These are phyloP conservation scores for Penicillium lividum DNA, from an alignment of 495 filamentous ascomycete genomes.

Conservation along the genomic window DNA sequence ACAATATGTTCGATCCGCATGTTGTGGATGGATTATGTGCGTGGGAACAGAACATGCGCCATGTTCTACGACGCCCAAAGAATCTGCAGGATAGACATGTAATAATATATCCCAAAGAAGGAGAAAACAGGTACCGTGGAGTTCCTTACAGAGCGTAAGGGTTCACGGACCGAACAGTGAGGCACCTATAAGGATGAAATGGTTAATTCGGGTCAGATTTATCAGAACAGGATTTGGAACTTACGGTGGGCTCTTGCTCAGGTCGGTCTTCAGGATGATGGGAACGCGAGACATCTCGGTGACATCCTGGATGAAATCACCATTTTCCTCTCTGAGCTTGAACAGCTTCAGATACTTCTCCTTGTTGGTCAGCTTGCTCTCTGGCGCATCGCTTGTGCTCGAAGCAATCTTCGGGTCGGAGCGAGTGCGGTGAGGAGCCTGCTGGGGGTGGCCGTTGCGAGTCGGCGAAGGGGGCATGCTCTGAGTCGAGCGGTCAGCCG, in stretches of 20 bases:
- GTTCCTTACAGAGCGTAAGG: conserved; percentile 78
- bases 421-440: conserved; percentile 80
- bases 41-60: conserved; percentile 10
- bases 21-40: conserved; percentile 25
- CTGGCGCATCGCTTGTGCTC: conserved; percentile 64
- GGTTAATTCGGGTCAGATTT: conserved; percentile 34
- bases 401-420: conserved; percentile 90
- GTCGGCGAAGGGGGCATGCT: conserved; percentile 93
- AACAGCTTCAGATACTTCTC: conserved; percentile 94
- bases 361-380: conserved; percentile 83
- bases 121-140: conserved; percentile 14
- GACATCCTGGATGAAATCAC: conserved; percentile 97
- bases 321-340: conserved; percentile 85
- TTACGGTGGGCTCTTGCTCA: conserved; percentile 98
- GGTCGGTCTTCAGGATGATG: conserved; percentile 95
- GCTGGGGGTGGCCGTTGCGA: conserved; percentile 68
- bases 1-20: conserved; percentile 33
- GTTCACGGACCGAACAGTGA: conserved; percentile 97
- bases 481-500: conserved; percentile 82
- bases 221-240: conserved; percentile 37
- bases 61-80: conserved; percentile 19
- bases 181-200: conserved; percentile 60
- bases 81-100: conserved; percentile 33
- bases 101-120: conserved; percentile 32
- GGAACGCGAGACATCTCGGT: conserved; percentile 96